These are phyloP conservation scores for Hypoxylon perforatum DNA, from an alignment of 495 filamentous ascomycete genomes.

Conservation along the genomic window DNA sequence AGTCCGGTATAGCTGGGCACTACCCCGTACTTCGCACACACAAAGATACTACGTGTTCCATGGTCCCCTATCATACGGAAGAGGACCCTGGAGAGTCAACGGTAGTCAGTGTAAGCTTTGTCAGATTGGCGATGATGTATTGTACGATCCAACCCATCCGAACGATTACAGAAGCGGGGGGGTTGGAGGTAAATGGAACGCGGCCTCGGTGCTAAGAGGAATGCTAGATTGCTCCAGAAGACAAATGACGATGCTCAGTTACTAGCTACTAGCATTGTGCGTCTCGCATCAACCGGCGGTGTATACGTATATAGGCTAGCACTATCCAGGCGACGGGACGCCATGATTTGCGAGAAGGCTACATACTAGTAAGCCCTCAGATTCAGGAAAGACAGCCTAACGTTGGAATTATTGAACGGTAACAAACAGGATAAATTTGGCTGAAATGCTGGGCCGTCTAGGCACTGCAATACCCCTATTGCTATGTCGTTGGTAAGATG, in stretches of 20 bases:
- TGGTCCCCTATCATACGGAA: constrained; percentile 1
- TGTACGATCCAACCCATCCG: constrained; percentile 7
- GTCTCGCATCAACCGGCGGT: constrained; percentile 18
- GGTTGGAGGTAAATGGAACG: constrained; percentile 15
- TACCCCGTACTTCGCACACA: constrained; percentile 8
- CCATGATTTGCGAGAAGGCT: constrained; percentile 29
- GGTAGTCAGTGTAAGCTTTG: constrained; percentile 35
- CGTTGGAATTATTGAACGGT: constrained; percentile 29
- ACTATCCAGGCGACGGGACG: constrained; percentile 25
- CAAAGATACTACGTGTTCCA: constrained; percentile 9
- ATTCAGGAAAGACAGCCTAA: constrained; percentile 21
- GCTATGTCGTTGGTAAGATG: constrained; percentile 9
- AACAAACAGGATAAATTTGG: constrained; percentile 39
- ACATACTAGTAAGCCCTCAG: constrained; percentile 38
- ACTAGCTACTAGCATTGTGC: not conserved
- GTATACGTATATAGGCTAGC: constrained; percentile 16
- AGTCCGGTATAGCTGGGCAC: constrained; percentile 30
- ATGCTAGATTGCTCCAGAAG: no score
- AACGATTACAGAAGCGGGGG: constrained; percentile 14
- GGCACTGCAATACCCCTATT: constrained; percentile 25
- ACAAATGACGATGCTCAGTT: constrained; percentile 19
- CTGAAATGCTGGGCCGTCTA: constrained; percentile 32
- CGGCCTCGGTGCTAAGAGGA: constrained; percentile 1
- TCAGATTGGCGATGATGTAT: constrained; percentile 31
- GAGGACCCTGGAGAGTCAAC: constrained; percentile 16